These are phyloP conservation scores for Eimeria praecox DNA, from an alignment of 169 alveolate species.

Conservation along the genomic window DNA sequence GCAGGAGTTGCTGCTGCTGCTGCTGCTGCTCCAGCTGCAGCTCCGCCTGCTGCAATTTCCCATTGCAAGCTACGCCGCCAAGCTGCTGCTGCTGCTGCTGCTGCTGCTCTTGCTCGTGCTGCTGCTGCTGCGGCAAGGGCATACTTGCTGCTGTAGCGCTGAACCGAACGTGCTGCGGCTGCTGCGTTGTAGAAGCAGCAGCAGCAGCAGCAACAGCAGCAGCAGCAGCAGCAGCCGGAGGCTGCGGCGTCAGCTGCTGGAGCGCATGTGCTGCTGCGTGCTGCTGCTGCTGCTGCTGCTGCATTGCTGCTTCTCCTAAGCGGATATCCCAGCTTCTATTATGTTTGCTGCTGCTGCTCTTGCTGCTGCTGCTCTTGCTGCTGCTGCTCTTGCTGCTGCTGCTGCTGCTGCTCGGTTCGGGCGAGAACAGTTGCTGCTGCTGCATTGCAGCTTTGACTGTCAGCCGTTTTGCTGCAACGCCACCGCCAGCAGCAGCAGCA, in stretches of 20 bases:
- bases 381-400: conserved; percentile 44
- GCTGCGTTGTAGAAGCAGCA: background rate
- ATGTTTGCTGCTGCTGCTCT: conserved; percentile 4
- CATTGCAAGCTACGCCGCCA: background rate
- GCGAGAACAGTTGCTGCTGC: conserved; percentile 31
- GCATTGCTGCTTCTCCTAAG: background rate
- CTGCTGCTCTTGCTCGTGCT: conserved; percentile 7
- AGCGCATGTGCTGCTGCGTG: background rate
- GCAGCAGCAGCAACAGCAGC: conserved; percentile 31
- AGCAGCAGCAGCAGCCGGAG: conserved; percentile 16
- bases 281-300: conserved; percentile 14
- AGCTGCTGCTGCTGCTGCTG: background rate
- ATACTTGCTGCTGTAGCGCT: conserved; percentile 23
- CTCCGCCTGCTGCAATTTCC: conserved; percentile 2
- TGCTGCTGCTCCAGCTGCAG: background rate
- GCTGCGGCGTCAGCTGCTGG: conserved; percentile 3
- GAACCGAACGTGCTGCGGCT: background rate
- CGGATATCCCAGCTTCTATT: background rate
- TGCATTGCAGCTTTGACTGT: background rate
- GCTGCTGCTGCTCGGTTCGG: conserved; percentile 60
- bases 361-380: conserved; percentile 32
- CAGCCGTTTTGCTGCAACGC: background rate
- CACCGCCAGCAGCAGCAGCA: conserved; percentile 3
- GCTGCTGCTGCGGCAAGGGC: conserved; percentile 26
- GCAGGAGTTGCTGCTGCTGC: background rate